phyloP scores from a whole-genome alignment of 371 early-diverging fungal species.

The Blakeslea trispora region DNA sequence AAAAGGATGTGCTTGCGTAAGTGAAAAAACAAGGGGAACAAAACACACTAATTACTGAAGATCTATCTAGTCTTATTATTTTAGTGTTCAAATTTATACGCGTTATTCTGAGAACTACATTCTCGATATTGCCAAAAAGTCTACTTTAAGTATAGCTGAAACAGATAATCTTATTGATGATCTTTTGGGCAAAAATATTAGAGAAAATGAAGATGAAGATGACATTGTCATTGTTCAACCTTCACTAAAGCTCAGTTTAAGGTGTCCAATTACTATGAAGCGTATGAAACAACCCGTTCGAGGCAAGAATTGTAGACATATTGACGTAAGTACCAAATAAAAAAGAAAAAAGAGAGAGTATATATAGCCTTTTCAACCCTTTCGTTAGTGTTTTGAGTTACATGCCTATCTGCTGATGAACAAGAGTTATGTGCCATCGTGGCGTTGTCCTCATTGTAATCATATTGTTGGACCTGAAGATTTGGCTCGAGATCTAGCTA shows the following conservation, averaged over 20 bases:
- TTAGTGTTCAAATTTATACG: conserved; percentile 22
- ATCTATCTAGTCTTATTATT: conserved; percentile 35
- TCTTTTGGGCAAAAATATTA: conserved; percentile 17
- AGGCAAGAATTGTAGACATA: conserved; percentile 36
- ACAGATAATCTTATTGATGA: conserved; percentile 23
- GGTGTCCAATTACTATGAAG: conserved; percentile 39
- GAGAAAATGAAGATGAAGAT: conserved; percentile 28
- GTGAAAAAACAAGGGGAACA: conserved; percentile 4
- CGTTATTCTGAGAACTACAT: conserved; percentile 32
- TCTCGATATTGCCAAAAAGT: neutral
- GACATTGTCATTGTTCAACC: conserved; percentile 36
- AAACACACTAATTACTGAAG: no score
- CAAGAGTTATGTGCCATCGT: conserved; percentile 11
- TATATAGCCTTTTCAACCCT: no score
- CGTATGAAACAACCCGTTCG: conserved; percentile 37
- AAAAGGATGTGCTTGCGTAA: conserved; percentile 39
- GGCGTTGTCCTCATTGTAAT: conserved; percentile 48
- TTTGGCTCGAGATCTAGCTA: conserved; percentile 31
- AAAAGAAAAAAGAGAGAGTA: no score
- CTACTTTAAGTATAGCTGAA: conserved; percentile 3
- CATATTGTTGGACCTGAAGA: conserved; percentile 16
- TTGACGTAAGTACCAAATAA: conserved; percentile 25
- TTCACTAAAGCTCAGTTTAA: conserved; percentile 28
- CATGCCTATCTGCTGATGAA: conserved; percentile 30
- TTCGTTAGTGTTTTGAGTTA: conserved; percentile 44